phyloP scores from a whole-genome alignment of 352 stramenopile species.

The Globisporangium nunn region DNA sequence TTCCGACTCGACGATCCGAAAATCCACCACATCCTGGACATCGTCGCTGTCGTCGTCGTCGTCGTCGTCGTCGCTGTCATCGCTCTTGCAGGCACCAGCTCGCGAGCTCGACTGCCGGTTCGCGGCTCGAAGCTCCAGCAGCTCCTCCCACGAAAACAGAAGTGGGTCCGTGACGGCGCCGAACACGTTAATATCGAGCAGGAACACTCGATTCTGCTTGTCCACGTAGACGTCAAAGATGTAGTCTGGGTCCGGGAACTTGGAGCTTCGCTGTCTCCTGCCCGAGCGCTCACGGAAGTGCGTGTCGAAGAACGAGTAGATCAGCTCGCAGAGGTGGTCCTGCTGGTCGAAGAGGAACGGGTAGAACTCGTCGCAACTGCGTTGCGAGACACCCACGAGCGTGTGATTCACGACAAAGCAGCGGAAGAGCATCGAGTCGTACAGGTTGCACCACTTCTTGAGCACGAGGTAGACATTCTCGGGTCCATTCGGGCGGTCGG shows the following conservation, averaged over 20 bases:
- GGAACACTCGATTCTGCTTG: conserved; percentile 86
- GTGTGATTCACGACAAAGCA: conserved; percentile 85
- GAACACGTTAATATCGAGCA: conserved; percentile 96
- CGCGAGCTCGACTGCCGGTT: conserved; percentile 11
- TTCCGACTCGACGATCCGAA: conserved; percentile 70
- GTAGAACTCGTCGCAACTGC: conserved; percentile 90
- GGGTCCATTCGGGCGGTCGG: conserved; percentile 8
- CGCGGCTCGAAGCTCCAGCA: conserved; percentile 28
- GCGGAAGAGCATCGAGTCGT: conserved; percentile 94
- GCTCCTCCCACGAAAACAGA: conserved; percentile 91
- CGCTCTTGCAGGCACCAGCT: conserved; percentile 5
- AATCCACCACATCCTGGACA: conserved; percentile 47
- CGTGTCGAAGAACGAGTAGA: conserved; percentile 55
- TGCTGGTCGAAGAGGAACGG: conserved; percentile 80
- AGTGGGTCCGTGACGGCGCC: conserved; percentile 87
- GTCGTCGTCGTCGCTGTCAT: background rate
- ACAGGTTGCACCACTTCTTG: conserved; percentile 93
- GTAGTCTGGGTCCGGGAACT: conserved; percentile 76
- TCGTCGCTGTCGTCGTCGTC: conserved; percentile 31
- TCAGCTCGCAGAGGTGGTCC: conserved; percentile 53
- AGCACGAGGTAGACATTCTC: conserved; percentile 76
- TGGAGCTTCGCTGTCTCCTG: conserved; percentile 12
- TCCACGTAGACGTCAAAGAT: conserved; percentile 94
- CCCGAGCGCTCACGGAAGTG: conserved; percentile 32
- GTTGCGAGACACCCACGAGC: conserved; percentile 88